Evolutionary conservation across 163 green algal species (phyloP).

Genomic region (Scenedesmus sp.): DNA sequence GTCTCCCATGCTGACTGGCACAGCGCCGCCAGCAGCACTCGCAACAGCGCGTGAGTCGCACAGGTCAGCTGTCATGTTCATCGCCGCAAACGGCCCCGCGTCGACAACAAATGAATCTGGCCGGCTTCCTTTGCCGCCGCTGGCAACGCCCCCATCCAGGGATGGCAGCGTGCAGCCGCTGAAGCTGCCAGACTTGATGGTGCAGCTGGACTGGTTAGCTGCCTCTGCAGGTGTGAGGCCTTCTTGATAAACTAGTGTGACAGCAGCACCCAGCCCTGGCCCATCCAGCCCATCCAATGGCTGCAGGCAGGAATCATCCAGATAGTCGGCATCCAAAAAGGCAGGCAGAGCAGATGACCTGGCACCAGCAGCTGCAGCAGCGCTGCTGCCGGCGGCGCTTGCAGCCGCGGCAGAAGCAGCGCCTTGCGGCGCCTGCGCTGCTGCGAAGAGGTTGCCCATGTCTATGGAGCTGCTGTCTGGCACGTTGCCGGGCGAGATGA

Average conservation of each 20-base stretch:
- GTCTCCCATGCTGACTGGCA: neutral
- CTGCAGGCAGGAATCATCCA: conserved; percentile 26
- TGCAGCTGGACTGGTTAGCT: neutral
- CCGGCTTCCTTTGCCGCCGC: neutral
- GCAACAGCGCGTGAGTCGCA: neutral
- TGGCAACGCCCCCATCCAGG: conserved; percentile 18
- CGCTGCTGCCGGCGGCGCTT: neutral
- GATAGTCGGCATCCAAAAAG: conserved; percentile 7
- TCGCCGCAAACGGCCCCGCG: neutral
- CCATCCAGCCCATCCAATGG: conserved; percentile 4
- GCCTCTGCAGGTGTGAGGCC: conserved; percentile 12
- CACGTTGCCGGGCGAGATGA: neutral
- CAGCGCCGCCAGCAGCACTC: neutral
- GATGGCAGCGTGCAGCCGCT: conserved; percentile 27
- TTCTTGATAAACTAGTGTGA: conserved; percentile 22
- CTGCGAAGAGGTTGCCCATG: neutral
- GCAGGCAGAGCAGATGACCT: neutral
- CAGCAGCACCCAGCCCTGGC: conserved; percentile 18
- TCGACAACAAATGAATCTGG: neutral
- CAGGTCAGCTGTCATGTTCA: neutral
- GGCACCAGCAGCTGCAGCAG: neutral
- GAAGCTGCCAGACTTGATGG: neutral
- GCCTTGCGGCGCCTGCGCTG: neutral
- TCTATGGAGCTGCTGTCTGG: conserved; percentile 5
- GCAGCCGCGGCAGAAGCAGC: neutral